Percentiles rank a stretch among this genome's conserved stretches.
phyloP scores from a whole-genome alignment of 75 land plant species.

The Pseudotsuga menziesii region DNA sequence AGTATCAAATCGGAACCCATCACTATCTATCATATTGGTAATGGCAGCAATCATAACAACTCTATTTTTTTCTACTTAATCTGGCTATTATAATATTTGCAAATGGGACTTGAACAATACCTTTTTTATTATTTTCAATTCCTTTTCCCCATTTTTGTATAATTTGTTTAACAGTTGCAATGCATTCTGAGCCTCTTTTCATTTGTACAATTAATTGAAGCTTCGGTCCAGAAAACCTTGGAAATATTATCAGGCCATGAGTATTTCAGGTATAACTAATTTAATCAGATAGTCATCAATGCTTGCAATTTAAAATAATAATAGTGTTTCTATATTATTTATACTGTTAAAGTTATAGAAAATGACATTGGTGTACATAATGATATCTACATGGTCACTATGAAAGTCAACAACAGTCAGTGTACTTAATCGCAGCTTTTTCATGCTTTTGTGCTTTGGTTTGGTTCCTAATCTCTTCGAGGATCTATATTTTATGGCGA shows the following conservation, averaged over 20 bases:
- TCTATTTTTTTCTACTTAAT: neutral
- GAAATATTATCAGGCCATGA: neutral
- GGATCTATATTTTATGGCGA: too few relatives aligned
- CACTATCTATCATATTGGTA: conserved; percentile 96
- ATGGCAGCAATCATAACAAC: neutral
- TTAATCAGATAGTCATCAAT: neutral
- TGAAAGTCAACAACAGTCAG: too few relatives aligned
- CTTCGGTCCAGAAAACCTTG: neutral
- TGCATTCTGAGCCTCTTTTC: neutral
- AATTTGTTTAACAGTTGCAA: neutral
- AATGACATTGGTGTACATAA: too few relatives aligned
- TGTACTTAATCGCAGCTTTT: too few relatives aligned
- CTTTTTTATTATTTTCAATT: too few relatives aligned
- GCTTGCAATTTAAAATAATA: too few relatives aligned
- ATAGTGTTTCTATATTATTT: too few relatives aligned
- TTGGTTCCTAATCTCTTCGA: too few relatives aligned
- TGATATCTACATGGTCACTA: too few relatives aligned
- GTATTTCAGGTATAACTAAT: neutral
- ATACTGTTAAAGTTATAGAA: too few relatives aligned
- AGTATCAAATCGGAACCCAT: conserved; percentile 89
- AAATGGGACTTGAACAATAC: neutral
- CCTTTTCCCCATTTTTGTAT: neutral
- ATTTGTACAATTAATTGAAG: neutral
- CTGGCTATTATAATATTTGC: neutral
- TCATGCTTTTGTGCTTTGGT: too few relatives aligned